A percentile compares a stretch with the other conserved stretches of the same genome.
Conservation (phyloP, 768 basidiomycete species). For the Collybia sp. region DNA sequence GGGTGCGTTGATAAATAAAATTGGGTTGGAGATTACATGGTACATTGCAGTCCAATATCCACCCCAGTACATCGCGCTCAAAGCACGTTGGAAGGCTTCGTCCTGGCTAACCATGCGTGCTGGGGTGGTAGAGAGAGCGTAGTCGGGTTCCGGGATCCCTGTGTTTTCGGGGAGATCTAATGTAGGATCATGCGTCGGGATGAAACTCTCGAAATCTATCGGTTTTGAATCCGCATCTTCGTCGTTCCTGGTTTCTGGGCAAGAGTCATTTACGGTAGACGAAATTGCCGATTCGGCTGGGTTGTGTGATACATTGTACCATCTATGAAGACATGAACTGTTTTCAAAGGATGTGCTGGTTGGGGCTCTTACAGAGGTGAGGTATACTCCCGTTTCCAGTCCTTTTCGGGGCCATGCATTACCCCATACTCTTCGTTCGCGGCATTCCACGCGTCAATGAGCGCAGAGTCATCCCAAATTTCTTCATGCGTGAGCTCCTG, state of each 20-base stretch:
- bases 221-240: slow-evolving; percentile 52
- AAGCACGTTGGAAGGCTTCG: slow-evolving; percentile 71
- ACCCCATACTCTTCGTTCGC: slow-evolving; percentile 79
- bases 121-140: slow-evolving; percentile 23
- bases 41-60: slow-evolving; percentile 89
- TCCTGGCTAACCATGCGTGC: slow-evolving; percentile 51
- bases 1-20: no score
- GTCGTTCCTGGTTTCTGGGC: slow-evolving; percentile 8
- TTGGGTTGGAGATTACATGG: slow-evolving; percentile 15
- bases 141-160: slow-evolving; percentile 14
- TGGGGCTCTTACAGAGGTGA: slow-evolving; percentile 59
- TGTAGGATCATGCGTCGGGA: slow-evolving; percentile 66
- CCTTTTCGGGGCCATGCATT: slow-evolving; percentile 62
- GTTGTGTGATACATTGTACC: slow-evolving; percentile 67
- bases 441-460: slow-evolving; percentile 82
- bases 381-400: slow-evolving; percentile 72
- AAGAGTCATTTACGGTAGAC: not conserved
- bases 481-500: slow-evolving; percentile 66
- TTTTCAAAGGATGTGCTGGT: not conserved
- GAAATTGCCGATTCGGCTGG: slow-evolving; percentile 12
- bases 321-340: slow-evolving; percentile 38
- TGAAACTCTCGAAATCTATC: slow-evolving; percentile 64
- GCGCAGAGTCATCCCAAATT: slow-evolving; percentile 83
- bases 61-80: slow-evolving; percentile 81
- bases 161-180: slow-evolving; percentile 29